phyloP scores from a whole-genome alignment of 169 alveolate species.

The Fabrea salina region DNA sequence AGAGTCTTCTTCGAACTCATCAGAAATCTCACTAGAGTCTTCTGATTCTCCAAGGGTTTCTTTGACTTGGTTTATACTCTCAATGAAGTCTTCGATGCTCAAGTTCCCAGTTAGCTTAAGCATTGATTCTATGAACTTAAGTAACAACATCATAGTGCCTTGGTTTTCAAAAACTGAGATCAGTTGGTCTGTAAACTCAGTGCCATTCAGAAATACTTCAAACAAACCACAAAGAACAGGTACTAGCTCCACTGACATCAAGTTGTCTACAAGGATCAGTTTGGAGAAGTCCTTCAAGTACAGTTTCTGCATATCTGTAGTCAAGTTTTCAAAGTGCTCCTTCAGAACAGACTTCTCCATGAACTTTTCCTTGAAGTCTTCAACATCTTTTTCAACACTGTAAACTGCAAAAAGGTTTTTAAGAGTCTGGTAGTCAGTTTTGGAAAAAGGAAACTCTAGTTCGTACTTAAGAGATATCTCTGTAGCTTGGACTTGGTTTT shows the following conservation, averaged over 20 bases:
- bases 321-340: background rate
- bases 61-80: too few species aligned
- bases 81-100: too few species aligned
- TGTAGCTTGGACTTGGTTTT: background rate
- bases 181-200: too few species aligned
- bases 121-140: too few species aligned
- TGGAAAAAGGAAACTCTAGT: constrained; percentile 10
- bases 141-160: too few species aligned
- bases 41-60: too few species aligned
- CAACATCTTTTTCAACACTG: background rate
- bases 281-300: background rate
- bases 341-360: background rate
- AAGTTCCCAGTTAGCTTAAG: too few species aligned
- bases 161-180: too few species aligned
- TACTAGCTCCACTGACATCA: background rate
- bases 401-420: background rate
- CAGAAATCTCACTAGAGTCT: too few species aligned
- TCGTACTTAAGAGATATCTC: background rate
- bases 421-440: background rate
- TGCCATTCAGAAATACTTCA: too few species aligned
- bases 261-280: background rate
- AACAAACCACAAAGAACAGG: too few species aligned
- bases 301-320: background rate
- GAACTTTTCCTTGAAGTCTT: background rate
- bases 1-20: too few species aligned